Conservation (phyloP, 2,329 filamentous ascomycete species). For the Sporothrix mexicana region DNA sequence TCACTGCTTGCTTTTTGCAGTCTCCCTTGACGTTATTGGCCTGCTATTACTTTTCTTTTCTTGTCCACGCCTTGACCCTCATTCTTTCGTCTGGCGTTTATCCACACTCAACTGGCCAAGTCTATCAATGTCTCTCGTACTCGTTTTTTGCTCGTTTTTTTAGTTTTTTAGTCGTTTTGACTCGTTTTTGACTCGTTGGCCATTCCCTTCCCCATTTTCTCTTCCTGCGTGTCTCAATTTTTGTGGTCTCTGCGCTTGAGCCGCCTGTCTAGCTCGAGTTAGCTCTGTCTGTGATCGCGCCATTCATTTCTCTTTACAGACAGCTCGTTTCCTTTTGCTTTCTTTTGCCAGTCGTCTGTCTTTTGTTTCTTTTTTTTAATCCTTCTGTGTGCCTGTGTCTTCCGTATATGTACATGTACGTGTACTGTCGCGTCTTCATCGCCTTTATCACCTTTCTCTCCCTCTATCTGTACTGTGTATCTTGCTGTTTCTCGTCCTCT, state of each 20-base stretch:
- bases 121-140: not conserved
- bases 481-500: constrained; percentile 14
- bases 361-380: not conserved
- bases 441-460: not conserved
- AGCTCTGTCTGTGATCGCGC: not conserved
- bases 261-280: not conserved
- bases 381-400: not conserved
- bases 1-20: not conserved
- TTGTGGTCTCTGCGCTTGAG: not conserved
- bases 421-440: not conserved
- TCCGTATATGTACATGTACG: no score
- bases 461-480: no score
- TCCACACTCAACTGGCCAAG: no score
- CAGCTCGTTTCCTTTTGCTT: not conserved
- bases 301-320: no score
- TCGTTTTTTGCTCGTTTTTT: constrained; percentile 5
- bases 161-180: no score
- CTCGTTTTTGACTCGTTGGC: not conserved
- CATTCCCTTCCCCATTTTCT: no score
- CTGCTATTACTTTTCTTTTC: not conserved
- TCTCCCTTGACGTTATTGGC: not conserved
- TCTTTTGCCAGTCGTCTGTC: not conserved
- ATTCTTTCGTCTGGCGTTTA: not conserved
- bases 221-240: not conserved
- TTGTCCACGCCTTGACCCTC: not conserved